Evolutionary conservation across 257 asterid species (phyloP).

Genomic region (Nicotiana otophora): DNA sequence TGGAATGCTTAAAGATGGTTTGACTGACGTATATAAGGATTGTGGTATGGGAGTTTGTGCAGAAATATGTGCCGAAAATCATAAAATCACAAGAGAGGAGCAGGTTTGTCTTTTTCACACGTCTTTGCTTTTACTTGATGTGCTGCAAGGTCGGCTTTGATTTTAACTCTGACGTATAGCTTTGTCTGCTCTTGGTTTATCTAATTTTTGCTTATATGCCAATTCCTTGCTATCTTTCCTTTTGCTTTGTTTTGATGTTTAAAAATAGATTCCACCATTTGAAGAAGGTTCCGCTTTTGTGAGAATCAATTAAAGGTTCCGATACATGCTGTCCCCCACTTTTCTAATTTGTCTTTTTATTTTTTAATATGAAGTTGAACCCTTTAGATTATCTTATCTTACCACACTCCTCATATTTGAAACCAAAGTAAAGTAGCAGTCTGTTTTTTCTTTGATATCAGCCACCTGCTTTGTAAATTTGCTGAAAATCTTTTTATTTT

Average conservation of each 20-base stretch:
- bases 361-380: neutral
- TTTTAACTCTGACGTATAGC: neutral
- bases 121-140: neutral
- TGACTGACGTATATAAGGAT: conserved; percentile 93
- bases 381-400: neutral
- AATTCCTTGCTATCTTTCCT: neutral
- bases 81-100: conserved; percentile 74
- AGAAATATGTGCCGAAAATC: conserved; percentile 85
- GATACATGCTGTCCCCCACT: neutral
- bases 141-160: neutral
- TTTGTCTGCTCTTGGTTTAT: neutral
- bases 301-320: neutral
- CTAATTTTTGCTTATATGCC: neutral
- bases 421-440: neutral
- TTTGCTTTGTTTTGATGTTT: neutral
- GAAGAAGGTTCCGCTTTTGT: neutral
- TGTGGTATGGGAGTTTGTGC: conserved; percentile 99
- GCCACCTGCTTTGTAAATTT: neutral
- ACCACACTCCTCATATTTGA: neutral
- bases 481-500: neutral
- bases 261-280: neutral
- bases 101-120: conserved; percentile 50
- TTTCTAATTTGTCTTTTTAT: neutral
- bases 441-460: neutral
- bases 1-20: conserved; percentile 98